Base-by-base conservation (phyloP, 2,329 filamentous ascomycete species). In the Colletotrichum tamarilloi region DNA sequence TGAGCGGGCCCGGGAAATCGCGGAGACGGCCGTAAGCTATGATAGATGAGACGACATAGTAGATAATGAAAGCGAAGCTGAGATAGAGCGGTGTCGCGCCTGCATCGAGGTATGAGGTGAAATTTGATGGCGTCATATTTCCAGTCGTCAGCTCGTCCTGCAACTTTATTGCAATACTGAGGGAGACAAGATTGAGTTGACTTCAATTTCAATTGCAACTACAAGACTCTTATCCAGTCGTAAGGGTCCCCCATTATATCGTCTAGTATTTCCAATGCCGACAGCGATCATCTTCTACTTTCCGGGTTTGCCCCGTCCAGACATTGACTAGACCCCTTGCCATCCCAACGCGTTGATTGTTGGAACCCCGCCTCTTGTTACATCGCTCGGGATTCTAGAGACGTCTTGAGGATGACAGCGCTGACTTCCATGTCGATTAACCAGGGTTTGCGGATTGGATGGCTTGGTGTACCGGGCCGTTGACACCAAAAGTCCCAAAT, bases 11-110 rank as follows among this genome's bases (percentile, higher is more conserved):
- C 1, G 72, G 72, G 55, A 74, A 72, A 6, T 28, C 32, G 3
- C 72, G 57, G 12, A 74, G 72, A 1, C 49, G 72, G 30, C 70
- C 77, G 77, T 84, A 85, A 22, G 80, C 76, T 6, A 67, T 66
- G 42, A 75, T 74, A 4, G 75, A 78, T 7, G 79, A 77, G n/a
- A 74, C 6, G 2, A 63, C 35, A 1, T 74, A 74, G 58, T 73
- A 74, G 58, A 76, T 57, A 75, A 77, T 11, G 14, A 62, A 46
- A 7, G 35, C 52, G 4, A 26, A 22, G 56, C 42, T 30, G 38
- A 59, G 62, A 68, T 74, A 66, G 5, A 58, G 11, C 3, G 19
- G 63, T 16, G 63, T 38, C 16, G 49, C 28, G 26, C 30, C 60
- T 11, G 19, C 52, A n/a, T 8, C 2, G 11, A 74, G 1, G 19